Evolutionary conservation across 2,329 filamentous ascomycete species (phyloP), one percentile per base, ranked within the genome.

Genomic region (Xylaria arbuscula): DNA sequence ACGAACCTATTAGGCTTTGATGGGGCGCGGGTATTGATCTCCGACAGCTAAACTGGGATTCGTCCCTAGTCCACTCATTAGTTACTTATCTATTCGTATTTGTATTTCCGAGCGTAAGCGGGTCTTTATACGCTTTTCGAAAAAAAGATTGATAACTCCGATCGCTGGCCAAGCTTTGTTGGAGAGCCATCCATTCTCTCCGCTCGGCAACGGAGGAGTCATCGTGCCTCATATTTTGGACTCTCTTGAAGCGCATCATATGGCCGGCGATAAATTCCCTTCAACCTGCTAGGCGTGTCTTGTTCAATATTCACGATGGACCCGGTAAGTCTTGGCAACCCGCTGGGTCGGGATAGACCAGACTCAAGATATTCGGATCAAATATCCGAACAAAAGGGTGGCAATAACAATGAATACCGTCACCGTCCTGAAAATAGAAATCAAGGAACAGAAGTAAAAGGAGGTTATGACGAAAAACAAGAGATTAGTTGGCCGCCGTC

Each of bases 41-140:
- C 51, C 10, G 51, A n/a, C 34, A 45, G 42, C 15, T 38, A 7
- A 19, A 59, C 42, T 9, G 40, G 11, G 55, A 17, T 8, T 59
- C 17, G 32, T 7, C 24, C 58, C 58, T 32, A 50, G 32, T 22
- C 55, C 38, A 34, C 28, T 34, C 48, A 13, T 54, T 19, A 57
- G 2, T 32, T 32, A 45, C 55, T 57, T 45, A 45, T 28, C 55
- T 19, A 22, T 56, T 34, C 22, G 47, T 32, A 57, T 55, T 47
- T 55, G 60, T 24, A 61, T 64, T 62, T 17, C 58, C 57, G 51
- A 36, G 57, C 47, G 36, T 36, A 62, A 50, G 66, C 66, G 66
- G 62, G 66, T 68, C 66, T 61, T 48, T 60, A 17, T 24, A 38
- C 32, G 28, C 45, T 22, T 32, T 9, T 36, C 15, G 15, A 19